These are phyloP conservation scores for Cladobotryum mycophilum DNA, from an alignment of 2,329 filamentous ascomycete genomes.

Conservation along the genomic window DNA sequence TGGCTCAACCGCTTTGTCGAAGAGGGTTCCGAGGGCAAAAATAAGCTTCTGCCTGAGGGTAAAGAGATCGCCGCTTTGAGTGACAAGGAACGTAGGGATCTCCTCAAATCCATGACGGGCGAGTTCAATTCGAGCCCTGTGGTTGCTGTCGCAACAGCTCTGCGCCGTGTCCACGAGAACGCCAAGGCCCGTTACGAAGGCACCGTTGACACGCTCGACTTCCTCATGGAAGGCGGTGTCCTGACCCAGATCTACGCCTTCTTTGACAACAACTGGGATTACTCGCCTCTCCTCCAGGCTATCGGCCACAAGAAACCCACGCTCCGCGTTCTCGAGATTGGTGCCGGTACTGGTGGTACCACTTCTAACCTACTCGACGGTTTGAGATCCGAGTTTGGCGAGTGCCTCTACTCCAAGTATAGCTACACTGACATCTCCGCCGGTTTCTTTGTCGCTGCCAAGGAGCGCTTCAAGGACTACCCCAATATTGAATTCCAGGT, in stretches of 20 bases:
- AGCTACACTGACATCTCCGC: conserved; percentile 33
- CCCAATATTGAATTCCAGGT: conserved; percentile 18
- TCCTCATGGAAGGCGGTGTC: conserved; percentile 10
- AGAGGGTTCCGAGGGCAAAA: conserved; percentile 20
- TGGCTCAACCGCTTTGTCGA: conserved; percentile 31
- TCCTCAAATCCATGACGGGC: background rate
- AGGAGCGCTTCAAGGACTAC: conserved; percentile 14
- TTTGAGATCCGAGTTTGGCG: background rate
- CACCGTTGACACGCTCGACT: conserved; percentile 3
- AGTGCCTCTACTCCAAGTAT: conserved; percentile 16
- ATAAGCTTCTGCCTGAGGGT: background rate
- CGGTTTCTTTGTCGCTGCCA: conserved; percentile 21
- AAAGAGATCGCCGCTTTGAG: background rate
- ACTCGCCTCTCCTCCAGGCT: background rate
- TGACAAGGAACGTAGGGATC: background rate
- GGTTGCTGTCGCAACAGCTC: background rate
- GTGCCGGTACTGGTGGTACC: background rate
- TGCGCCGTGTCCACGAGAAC: background rate
- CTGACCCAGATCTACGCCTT: conserved; percentile 7
- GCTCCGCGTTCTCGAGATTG: background rate
- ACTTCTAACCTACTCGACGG: background rate
- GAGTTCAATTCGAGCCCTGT: background rate
- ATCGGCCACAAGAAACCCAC: background rate
- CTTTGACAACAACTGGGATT: background rate
- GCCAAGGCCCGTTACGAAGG: background rate